phyloP scores from a whole-genome alignment of 495 filamentous ascomycete species.

The Penicillium coprophilum region DNA sequence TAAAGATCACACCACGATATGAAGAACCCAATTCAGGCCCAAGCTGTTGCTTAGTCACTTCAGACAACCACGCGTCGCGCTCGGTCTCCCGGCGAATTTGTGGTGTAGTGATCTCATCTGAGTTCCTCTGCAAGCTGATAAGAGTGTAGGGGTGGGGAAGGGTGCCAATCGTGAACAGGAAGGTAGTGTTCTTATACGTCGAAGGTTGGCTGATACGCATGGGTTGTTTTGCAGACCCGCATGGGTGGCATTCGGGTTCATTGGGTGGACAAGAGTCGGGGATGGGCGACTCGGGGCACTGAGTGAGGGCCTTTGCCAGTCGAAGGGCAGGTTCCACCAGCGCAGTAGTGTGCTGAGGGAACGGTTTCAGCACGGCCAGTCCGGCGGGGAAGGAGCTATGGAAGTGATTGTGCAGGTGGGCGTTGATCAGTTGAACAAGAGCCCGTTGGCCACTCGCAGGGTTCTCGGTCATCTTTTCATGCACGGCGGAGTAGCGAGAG shows the following conservation, averaged over 20 bases:
- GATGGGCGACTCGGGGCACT: conserved; percentile 69
- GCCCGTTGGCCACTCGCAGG: conserved; percentile 57
- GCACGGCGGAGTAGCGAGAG: conserved; percentile 62
- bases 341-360: conserved; percentile 67
- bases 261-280: conserved; percentile 88
- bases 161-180: conserved; percentile 75
- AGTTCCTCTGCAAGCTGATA: conserved; percentile 55
- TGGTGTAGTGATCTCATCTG: conserved; percentile 56
- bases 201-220: conserved; percentile 57
- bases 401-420: conserved; percentile 84
- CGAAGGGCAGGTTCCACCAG: conserved; percentile 66
- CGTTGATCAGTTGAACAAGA: conserved; percentile 74
- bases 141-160: conserved; percentile 91
- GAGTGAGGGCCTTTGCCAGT: conserved; percentile 68
- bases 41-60: conserved; percentile 68
- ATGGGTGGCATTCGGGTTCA: conserved; percentile 66
- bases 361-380: conserved; percentile 76
- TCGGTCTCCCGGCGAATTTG: conserved; percentile 72
- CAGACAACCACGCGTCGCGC: conserved; percentile 79
- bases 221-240: conserved; percentile 53
- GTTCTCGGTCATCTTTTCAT: conserved; percentile 56
- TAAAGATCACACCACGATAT: conserved; percentile 69
- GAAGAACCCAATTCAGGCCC: conserved; percentile 58
- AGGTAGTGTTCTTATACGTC: conserved; percentile 59
- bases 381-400: conserved; percentile 74